phyloP scores from a whole-genome alignment of 1,284 basidiomycete species.

The Cryptococcus amylolentus region DNA sequence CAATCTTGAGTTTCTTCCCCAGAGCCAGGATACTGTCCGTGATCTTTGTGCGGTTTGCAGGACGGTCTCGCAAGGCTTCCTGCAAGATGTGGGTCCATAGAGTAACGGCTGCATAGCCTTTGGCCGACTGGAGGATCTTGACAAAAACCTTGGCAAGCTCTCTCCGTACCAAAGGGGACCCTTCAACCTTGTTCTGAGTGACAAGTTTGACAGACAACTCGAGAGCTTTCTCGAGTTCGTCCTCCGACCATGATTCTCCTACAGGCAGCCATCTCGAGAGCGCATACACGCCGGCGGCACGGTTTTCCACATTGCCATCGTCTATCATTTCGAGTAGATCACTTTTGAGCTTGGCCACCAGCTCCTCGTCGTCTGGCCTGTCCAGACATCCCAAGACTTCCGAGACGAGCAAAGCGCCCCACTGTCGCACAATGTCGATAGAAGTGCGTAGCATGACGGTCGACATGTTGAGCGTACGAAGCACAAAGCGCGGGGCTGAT shows the following conservation, averaged over 20 bases:
- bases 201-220: slow-evolving; percentile 13
- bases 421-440: slow-evolving; percentile 25
- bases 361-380: slow-evolving; percentile 3
- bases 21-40: slow-evolving; percentile 2
- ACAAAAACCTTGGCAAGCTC: slow-evolving; percentile 27
- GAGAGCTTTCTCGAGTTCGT: not conserved
- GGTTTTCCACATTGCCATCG: slow-evolving; percentile 21
- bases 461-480: slow-evolving; percentile 16
- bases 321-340: slow-evolving; percentile 8
- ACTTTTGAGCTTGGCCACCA: slow-evolving; percentile 4
- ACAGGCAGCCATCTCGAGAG: slow-evolving; percentile 21
- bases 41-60: not conserved
- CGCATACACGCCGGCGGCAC: slow-evolving; percentile 32
- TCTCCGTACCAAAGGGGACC: slow-evolving; percentile 28
- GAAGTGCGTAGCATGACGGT: slow-evolving; percentile 21
- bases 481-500: slow-evolving; percentile 18
- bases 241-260: not conserved
- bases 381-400: slow-evolving; percentile 22
- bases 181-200: slow-evolving; percentile 16
- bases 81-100: slow-evolving; percentile 16
- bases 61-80: slow-evolving; percentile 4
- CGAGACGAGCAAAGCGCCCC: slow-evolving; percentile 35
- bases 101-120: slow-evolving; percentile 18
- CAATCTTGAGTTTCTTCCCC: not conserved
- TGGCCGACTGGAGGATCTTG: slow-evolving; percentile 13